Conservation (phyloP, 495 filamentous ascomycete species). For the Parathielavia hyrcaniae region DNA sequence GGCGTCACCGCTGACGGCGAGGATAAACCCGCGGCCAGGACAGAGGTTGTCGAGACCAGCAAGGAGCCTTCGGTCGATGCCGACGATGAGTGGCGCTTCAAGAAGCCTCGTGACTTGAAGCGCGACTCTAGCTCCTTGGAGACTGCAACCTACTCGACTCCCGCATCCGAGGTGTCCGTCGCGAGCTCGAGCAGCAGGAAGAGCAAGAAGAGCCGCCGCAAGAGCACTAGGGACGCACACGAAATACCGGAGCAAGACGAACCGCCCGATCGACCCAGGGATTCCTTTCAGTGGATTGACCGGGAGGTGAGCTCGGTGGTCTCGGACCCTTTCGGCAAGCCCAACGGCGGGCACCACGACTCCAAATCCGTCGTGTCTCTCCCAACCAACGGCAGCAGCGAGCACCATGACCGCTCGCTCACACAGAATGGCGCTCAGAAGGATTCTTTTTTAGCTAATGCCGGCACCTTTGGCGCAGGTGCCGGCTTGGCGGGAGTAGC, state of each 20-base stretch:
- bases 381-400: constrained; percentile 33
- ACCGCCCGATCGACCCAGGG: constrained; percentile 32
- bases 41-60: constrained; percentile 8
- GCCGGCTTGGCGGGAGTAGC: constrained; percentile 47
- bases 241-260: constrained; percentile 30
- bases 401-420: constrained; percentile 20
- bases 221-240: constrained; percentile 32
- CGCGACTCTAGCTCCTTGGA: constrained; percentile 26
- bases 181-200: constrained; percentile 25
- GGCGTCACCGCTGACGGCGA: not conserved
- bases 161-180: constrained; percentile 29
- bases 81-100: constrained; percentile 23
- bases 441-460: constrained; percentile 58
- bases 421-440: constrained; percentile 32
- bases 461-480: constrained; percentile 57
- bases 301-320: constrained; percentile 42
- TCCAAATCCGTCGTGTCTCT: constrained; percentile 37
- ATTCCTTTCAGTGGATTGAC: constrained; percentile 27
- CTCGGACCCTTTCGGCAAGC: constrained; percentile 33
- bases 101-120: constrained; percentile 30
- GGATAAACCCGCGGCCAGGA: not conserved
- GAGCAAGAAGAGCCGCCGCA: constrained; percentile 26
- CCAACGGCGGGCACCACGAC: constrained; percentile 36
- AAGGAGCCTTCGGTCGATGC: constrained; percentile 5
- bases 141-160: constrained; percentile 25